Base-by-base conservation (phyloP, 2,329 filamentous ascomycete species). In the Penicillium corylophilum region DNA sequence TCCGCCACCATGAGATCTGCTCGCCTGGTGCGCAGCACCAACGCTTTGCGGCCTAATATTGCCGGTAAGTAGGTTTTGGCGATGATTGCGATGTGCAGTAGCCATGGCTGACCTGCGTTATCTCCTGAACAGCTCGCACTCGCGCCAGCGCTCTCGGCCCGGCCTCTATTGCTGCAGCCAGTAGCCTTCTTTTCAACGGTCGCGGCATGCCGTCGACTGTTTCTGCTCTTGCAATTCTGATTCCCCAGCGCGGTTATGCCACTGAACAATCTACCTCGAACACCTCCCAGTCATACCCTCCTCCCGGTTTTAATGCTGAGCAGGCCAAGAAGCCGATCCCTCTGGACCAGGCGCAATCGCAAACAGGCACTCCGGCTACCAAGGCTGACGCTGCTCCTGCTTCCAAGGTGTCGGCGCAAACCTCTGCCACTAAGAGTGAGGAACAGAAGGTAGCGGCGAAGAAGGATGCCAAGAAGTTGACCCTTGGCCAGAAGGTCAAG, bases 401-500 rank as follows among this genome's bases (percentile, higher is more conserved):
- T 20, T 77, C 79, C 59, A 71, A 75, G 18, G 66, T 68, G n/a
- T 71, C 79, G 67, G 72, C 90, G 62, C 79, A 78, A 15, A 85
- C 89, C 65, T 83, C 82, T 5, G 79, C 80, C 9, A 78, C 81
- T 57, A 90, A 87, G 74, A 67, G 72, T 5, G 76, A 74, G 44
- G 68, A 74, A 8, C 75, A 79, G 48, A 81, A 86, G 59, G 83
- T 82, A 47, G 71, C 81, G 8, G 80, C 83, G 73, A 79, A 85
- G 62, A 87, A 89, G 71, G 86, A 89, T 55, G 82, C 87, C 63
- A 90, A 92, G 78, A 96, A 96, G 70, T 76, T 96, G 74, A 96
- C 92, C 0, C 44, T 97, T 1, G 87, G 85, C 73, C 89, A 97
- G 71, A 95, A 92, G 77, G 86, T 99, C 67, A 99, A 96, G 81